Base-by-base conservation (phyloP, 768 basidiomycete species). In the Hemileccinum rubropunctum region DNA sequence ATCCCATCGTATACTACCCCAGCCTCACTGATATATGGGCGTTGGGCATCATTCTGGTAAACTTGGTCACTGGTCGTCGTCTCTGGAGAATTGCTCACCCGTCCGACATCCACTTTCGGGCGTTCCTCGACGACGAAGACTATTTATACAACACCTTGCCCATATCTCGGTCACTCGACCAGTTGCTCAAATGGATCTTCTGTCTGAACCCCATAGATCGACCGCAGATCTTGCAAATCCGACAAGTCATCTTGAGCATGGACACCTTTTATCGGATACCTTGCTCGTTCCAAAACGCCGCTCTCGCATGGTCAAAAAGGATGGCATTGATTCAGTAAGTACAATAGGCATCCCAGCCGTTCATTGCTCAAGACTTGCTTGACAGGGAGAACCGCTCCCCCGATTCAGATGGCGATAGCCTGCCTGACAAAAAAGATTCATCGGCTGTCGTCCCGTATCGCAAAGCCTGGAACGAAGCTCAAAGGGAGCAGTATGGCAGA, bases 1-100 rank as follows among this genome's bases (percentile, higher is more conserved):
- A 77, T 30, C 28, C 4, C 30, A 59, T 73, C 48, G 61, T 75
- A 48, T 65, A 55, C 18, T 65, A 54, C 18, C 56, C 65, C 2
- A 52, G 57, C 37, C 62, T 69, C 34, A 73, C 48, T 3, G 86
- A 88, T 55, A 76, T 87, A 51, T 88, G 87, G 87, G 76, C 86
- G 8, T 66, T 88, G 20, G 87, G 86, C 17, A 77, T 95, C 53
- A 87, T 95, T 54, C 77, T 95, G 47, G 76, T 86, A 57, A 94
- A 91, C 67, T 80, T 95, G 71, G 81, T 88, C 41, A 84, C 84
- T 47, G 84, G 84, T 15, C 59, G 42, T 45, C 52, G 47, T 30
- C 61, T 51, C 6, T 63, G 60, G 60, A 51, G 17, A 8, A 14
- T 8, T 8, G 61, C 60, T 14, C 15, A 23, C 23, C n/a, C 3